Percentiles rank a stretch among this genome's conserved stretches.
Conservation (phyloP, 2,329 filamentous ascomycete genomes). For the Pseudofabraea citricarpa region DNA sequence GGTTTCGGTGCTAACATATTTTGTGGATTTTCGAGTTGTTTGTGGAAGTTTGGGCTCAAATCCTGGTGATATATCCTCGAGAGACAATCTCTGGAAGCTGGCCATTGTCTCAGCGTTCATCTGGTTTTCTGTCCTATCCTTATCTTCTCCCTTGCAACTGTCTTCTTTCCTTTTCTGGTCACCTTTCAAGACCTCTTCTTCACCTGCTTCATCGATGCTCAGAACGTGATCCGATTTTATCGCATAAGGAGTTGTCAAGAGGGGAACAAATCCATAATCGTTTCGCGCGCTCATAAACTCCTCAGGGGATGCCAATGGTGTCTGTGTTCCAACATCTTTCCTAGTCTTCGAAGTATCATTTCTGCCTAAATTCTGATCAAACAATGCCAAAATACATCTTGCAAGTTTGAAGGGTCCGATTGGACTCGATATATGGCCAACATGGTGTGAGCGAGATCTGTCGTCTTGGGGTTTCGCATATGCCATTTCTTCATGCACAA, state of each 20-base stretch:
- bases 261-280: conserved; percentile 18
- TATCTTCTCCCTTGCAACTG: not conserved
- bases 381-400: conserved; percentile 15
- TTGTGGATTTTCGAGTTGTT: not conserved
- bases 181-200: too few species aligned
- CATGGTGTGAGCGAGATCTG: not conserved
- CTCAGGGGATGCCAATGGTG: conserved; percentile 17
- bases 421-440: conserved; percentile 16
- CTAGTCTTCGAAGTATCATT: not conserved
- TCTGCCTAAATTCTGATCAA: conserved; percentile 7
- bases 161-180: too few species aligned
- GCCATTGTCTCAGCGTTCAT: not conserved
- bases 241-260: not conserved
- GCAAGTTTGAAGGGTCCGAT: conserved; percentile 24
- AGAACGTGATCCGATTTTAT: too few species aligned
- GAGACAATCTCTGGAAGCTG: not conserved
- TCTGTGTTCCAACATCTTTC: conserved; percentile 17
- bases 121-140: not conserved
- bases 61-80: not conserved
- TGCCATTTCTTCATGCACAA: conserved; percentile 15
- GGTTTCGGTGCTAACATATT: too few species aligned
- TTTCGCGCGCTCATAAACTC: conserved; percentile 13
- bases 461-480: conserved; percentile 1
- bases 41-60: not conserved
- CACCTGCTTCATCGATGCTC: too few species aligned